These are phyloP conservation scores for Phytophthora citricola DNA, from an alignment of 352 stramenopile genomes.

Conservation along the genomic window DNA sequence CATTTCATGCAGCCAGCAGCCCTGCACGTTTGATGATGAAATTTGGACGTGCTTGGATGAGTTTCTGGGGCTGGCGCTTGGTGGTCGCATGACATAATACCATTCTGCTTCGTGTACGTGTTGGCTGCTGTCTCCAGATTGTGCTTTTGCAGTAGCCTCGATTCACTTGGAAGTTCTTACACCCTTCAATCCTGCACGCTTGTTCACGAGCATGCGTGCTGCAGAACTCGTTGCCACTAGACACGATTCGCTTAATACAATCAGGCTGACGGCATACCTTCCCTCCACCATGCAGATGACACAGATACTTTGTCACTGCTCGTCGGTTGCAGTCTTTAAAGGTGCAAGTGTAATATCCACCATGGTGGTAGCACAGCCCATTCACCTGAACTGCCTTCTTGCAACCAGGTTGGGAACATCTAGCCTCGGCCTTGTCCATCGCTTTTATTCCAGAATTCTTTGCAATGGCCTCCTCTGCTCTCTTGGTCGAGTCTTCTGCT, in stretches of 20 bases:
- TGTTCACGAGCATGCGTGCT: constrained; percentile 9
- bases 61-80: too few relatives aligned
- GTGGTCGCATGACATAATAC: too few relatives aligned
- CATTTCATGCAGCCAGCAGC: constrained; percentile 11
- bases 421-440: not conserved
- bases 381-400: not conserved
- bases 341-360: constrained; percentile 7
- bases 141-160: constrained; percentile 5
- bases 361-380: constrained; percentile 6
- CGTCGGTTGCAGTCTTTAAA: constrained; percentile 6
- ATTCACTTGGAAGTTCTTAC: not conserved
- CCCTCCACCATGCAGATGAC: not conserved
- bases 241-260: constrained; percentile 2
- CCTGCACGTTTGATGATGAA: constrained; percentile 2
- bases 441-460: too few relatives aligned
- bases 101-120: too few relatives aligned
- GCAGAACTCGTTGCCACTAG: not conserved
- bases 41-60: too few relatives aligned
- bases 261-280: not conserved
- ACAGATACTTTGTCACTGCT: not conserved
- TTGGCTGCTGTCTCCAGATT: not conserved
- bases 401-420: not conserved
- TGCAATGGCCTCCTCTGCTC: too few relatives aligned
- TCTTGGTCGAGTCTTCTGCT: not conserved
- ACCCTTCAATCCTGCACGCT: not conserved